Evolutionary conservation across 805 yeast species (phyloP).

Genomic region (Komagataella populi): DNA sequence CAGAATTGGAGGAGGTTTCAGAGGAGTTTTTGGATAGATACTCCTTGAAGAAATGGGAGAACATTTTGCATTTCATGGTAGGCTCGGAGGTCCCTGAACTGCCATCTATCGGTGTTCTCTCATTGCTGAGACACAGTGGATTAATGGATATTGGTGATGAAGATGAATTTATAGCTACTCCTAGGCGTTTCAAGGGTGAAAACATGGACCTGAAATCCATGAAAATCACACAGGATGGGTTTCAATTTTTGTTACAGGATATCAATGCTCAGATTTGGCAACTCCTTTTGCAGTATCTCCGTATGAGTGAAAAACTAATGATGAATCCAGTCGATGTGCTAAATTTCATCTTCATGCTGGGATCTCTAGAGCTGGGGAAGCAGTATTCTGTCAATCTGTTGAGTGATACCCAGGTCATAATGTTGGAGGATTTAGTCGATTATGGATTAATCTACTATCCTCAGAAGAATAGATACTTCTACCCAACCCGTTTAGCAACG

Average conservation of each 20-base stretch:
- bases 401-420: slow-evolving; percentile 66
- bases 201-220: slow-evolving; percentile 19
- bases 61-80: slow-evolving; percentile 93
- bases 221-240: slow-evolving; percentile 80
- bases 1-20: slow-evolving; percentile 35
- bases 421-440: slow-evolving; percentile 84
- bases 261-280: slow-evolving; percentile 95
- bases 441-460: slow-evolving; percentile 70
- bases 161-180: slow-evolving; percentile 3
- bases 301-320: slow-evolving; percentile 67
- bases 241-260: slow-evolving; percentile 87
- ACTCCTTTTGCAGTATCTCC: slow-evolving; percentile 70
- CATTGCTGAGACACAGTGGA: slow-evolving; percentile 65
- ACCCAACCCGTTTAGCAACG: slow-evolving; percentile 85
- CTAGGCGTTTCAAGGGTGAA: slow-evolving; percentile 4
- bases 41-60: slow-evolving; percentile 87
- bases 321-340: slow-evolving; percentile 96
- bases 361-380: slow-evolving; percentile 83
- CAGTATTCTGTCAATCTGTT: slow-evolving; percentile 63
- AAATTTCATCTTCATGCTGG: slow-evolving; percentile 86
- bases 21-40: slow-evolving; percentile 61
- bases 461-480: slow-evolving; percentile 35
- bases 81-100: slow-evolving; percentile 63
- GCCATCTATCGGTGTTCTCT: slow-evolving; percentile 76
- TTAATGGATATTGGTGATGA: slow-evolving; percentile 57